Conservation (phyloP, 164 flowering plant genomes). For the Vitis rotundifolia region DNA sequence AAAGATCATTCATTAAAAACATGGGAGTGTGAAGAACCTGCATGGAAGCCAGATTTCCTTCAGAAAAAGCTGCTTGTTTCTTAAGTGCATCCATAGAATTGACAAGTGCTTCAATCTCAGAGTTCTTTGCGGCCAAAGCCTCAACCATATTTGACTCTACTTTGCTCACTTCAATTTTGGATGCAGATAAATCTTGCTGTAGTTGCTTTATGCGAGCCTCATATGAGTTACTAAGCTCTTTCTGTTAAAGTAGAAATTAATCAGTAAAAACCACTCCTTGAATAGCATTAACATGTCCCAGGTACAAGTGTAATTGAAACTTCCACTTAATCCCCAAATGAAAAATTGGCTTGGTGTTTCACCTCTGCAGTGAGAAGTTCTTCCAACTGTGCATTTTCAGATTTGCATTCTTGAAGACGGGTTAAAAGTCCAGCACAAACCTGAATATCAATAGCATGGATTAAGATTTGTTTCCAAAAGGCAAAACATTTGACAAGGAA, state of each 20-base stretch:
- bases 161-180: constrained; percentile 63
- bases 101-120: constrained; percentile 85
- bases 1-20: background rate
- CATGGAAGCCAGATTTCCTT: constrained; percentile 84
- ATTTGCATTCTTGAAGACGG: constrained; percentile 97
- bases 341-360: constrained; percentile 10
- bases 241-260: constrained; percentile 43
- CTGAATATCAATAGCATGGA: constrained; percentile 32
- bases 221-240: constrained; percentile 77
- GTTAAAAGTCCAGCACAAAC: constrained; percentile 98
- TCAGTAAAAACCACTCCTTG: background rate
- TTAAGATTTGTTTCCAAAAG: background rate
- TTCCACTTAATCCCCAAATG: background rate
- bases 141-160: constrained; percentile 80
- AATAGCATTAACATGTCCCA: background rate
- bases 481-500: constrained; percentile 1
- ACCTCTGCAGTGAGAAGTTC: constrained; percentile 96
- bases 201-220: constrained; percentile 80
- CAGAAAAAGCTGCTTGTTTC: constrained; percentile 83
- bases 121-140: constrained; percentile 88
- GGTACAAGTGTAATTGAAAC: background rate
- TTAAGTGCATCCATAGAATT: constrained; percentile 73
- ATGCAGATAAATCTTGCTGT: constrained; percentile 68
- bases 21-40: constrained; percentile 53
- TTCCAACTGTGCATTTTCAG: constrained; percentile 97